Conservation (phyloP, 805 yeast genomes). For the Ogataea ganodermae region DNA sequence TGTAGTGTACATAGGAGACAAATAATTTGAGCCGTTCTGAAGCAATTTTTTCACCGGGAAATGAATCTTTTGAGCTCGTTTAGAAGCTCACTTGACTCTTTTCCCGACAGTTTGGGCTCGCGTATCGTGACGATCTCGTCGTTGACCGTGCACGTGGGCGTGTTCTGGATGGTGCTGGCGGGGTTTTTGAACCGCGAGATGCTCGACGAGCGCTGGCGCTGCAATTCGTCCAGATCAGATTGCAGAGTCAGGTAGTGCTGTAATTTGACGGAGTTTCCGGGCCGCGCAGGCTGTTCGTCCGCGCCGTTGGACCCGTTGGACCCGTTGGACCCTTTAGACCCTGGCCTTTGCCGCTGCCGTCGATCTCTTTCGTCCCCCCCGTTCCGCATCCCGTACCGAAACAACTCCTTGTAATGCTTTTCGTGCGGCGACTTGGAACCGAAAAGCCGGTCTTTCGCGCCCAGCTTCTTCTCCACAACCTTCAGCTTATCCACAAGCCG, state of each 20-base stretch:
- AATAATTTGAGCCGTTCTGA: not conserved
- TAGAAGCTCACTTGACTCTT: conserved; percentile 8
- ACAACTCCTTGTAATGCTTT: conserved; percentile 45
- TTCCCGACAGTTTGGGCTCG: conserved; percentile 8
- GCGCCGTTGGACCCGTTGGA: not conserved
- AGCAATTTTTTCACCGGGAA: not conserved
- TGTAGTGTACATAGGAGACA: conserved; percentile 5
- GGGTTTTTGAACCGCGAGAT: conserved; percentile 27
- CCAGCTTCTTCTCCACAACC: conserved; percentile 39
- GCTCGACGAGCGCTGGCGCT: conserved; percentile 21
- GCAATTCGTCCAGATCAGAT: conserved; percentile 28
- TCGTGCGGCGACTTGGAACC: conserved; percentile 40
- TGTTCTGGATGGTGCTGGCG: conserved; percentile 17
- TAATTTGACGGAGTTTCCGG: conserved; percentile 19
- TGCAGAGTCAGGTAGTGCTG: conserved; percentile 32
- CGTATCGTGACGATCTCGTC: conserved; percentile 18
- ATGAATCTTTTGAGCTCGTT: conserved; percentile 17
- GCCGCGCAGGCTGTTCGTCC: not conserved
- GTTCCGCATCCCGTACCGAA: conserved; percentile 31
- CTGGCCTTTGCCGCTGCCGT: not conserved
- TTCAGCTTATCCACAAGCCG: conserved; percentile 31
- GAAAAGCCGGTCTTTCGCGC: conserved; percentile 39
- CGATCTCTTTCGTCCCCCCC: conserved; percentile 14
- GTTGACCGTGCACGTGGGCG: conserved; percentile 22
- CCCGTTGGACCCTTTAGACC: too few relatives aligned